Conservation (phyloP, 108 stramenopile genomes). For the Skeletonema menzelii region DNA sequence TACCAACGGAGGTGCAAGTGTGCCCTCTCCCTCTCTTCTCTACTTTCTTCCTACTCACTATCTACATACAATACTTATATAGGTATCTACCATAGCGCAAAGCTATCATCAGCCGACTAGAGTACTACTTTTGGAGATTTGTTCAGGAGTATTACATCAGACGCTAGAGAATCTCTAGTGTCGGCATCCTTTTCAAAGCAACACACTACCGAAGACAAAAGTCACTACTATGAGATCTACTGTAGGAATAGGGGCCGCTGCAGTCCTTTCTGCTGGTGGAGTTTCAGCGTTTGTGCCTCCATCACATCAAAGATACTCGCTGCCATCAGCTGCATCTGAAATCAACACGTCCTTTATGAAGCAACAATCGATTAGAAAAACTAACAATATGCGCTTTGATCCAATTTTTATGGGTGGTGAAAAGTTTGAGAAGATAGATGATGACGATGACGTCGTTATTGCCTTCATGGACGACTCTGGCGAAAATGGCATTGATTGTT, state of each 20-base stretch:
- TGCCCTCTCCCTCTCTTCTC: no score
- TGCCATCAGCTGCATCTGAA: neutral
- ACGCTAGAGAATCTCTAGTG: no score
- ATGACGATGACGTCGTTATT: constrained; percentile 74
- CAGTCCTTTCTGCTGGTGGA: constrained; percentile 4
- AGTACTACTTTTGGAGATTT: no score
- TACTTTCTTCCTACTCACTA: no score
- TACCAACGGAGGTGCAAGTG: no score
- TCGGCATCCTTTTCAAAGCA: neutral
- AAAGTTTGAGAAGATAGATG: constrained; percentile 38
- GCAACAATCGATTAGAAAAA: neutral
- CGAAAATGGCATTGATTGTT: constrained; percentile 84
- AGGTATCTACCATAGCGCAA: no score
- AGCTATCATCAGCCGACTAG: no score
- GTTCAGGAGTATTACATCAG: no score
- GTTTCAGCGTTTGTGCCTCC: neutral
- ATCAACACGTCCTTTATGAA: neutral
- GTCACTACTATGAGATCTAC: neutral
- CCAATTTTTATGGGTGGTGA: neutral
- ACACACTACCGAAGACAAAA: neutral
- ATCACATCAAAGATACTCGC: neutral
- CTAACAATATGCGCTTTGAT: neutral
- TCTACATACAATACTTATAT: no score
- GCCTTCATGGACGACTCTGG: constrained; percentile 69
- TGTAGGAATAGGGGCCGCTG: neutral